Evolutionary conservation across 495 filamentous ascomycete species (phyloP).

Genomic region (Tuber umbilicatum): DNA sequence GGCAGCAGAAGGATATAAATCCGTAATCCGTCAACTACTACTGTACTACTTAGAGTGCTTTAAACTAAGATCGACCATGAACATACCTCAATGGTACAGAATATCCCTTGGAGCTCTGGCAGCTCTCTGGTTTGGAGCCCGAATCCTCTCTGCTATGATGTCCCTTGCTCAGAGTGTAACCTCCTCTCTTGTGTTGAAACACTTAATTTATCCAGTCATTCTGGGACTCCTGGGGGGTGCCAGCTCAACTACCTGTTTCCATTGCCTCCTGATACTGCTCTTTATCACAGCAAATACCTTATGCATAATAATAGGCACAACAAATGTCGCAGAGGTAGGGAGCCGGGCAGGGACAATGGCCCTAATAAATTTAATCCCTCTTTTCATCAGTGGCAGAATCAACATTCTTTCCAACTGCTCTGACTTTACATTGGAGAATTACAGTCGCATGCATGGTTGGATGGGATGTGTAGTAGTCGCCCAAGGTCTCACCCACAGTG

Average conservation of each 20-base stretch:
- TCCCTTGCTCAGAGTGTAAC: not conserved
- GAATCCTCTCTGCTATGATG: not conserved
- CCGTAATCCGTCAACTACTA: too few relatives aligned
- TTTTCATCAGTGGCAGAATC: constrained; percentile 24
- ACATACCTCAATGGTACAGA: constrained; percentile 8
- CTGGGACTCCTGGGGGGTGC: constrained; percentile 19
- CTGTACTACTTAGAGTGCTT: too few relatives aligned
- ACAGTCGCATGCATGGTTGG: constrained; percentile 32
- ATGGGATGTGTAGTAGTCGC: constrained; percentile 36
- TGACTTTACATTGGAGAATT: constrained; percentile 38
- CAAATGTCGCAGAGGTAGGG: constrained; percentile 13
- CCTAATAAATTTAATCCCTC: constrained; percentile 31
- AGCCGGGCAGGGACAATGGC: constrained; percentile 22
- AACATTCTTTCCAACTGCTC: constrained; percentile 25
- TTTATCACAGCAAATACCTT: constrained; percentile 29
- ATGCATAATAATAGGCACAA: constrained; percentile 17
- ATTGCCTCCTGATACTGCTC: constrained; percentile 18
- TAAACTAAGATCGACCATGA: not conserved
- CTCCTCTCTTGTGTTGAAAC: constrained; percentile 2
- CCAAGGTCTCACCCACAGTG: constrained; percentile 30
- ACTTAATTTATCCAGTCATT: constrained; percentile 24
- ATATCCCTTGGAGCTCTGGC: constrained; percentile 10
- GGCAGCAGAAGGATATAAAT: too few relatives aligned
- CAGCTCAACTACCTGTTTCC: constrained; percentile 22
- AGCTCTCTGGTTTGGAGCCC: constrained; percentile 2